phyloP scores from a whole-genome alignment of 1,284 basidiomycete species.

The Gymnopus androsaceus region DNA sequence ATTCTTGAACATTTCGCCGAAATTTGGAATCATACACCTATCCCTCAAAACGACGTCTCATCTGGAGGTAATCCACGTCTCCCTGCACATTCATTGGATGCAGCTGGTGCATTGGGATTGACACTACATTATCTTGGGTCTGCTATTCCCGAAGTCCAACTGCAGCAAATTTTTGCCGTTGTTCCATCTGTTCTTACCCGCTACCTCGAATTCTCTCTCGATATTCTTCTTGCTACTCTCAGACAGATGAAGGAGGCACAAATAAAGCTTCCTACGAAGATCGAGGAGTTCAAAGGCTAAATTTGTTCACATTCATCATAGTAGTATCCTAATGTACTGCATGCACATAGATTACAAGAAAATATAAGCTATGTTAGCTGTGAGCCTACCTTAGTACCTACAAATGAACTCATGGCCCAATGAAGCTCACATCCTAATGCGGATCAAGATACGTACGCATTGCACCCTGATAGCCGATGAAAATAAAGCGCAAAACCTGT shows the following conservation, averaged over 20 bases:
- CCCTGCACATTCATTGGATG: slow-evolving; percentile 40
- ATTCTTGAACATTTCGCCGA: slow-evolving; percentile 31
- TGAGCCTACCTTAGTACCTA: too few species aligned
- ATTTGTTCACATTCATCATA: too few species aligned
- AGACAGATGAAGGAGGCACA: slow-evolving; percentile 33
- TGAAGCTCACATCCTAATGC: too few species aligned
- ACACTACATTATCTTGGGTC: slow-evolving; percentile 46
- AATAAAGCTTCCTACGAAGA: slow-evolving; percentile 34
- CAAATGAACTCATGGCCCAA: too few species aligned
- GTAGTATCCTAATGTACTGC: too few species aligned
- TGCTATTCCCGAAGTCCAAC: slow-evolving; percentile 37
- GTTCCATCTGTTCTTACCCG: slow-evolving; percentile 31
- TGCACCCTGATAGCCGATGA: too few species aligned
- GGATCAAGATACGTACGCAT: too few species aligned
- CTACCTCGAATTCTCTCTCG: slow-evolving; percentile 39
- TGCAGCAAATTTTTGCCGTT: slow-evolving; percentile 41
- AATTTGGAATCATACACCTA: slow-evolving; percentile 36
- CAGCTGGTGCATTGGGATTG: slow-evolving; percentile 47
- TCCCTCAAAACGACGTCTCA: slow-evolving; percentile 37
- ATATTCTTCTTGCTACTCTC: slow-evolving; percentile 25
- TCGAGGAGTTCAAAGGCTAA: slow-evolving; percentile 32
- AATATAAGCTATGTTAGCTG: too few species aligned
- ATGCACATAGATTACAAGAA: too few species aligned
- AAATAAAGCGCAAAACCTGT: too few species aligned
- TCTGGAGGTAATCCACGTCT: slow-evolving; percentile 30